Evolutionary conservation across 495 filamentous ascomycete genomes (phyloP), one percentile per base, ranked within the genome.

Genomic region (Penicillium bovifimosum): DNA sequence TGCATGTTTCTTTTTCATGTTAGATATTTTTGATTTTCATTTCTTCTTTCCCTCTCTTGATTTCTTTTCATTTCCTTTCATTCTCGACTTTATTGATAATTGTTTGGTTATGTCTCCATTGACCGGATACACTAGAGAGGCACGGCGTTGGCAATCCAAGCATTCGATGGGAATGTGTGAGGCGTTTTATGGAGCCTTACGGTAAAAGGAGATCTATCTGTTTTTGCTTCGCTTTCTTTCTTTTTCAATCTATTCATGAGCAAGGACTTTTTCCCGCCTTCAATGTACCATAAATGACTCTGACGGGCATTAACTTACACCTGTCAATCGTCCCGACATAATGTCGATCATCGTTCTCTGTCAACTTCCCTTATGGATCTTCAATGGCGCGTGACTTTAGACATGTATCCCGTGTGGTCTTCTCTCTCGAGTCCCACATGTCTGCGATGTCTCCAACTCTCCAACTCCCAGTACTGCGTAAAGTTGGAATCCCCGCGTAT

Each of bases 71-170:
- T 5, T 8, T 36, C n/a, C 4, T 24, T 2, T 24, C 20, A 4
- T 24, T 4, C 20, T 24, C 20, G 2, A 24, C 4, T 14, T 33
- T 42, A n/a, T 39, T 53, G 13, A 20, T 38, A n/a, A 28, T 47
- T 57, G 40, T 36, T 11, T 46, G 24, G 41, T 11, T 11, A 27
- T 24, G 27, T 49, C 32, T 40, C 39, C 43, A 14, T 34, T 54
- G 42, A 40, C 32, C 35, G 44, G 40, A 34, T 52, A 45, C 46
- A 48, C 32, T 63, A 58, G 54, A 56, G 52, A 33, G 26, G 38
- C 32, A 41, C 31, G 56, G 31, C 50, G 51, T 39, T 36, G 29
- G 9, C 20, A 8, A 9, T 55, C n/a, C 20, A 24, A 24, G 18
- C 13, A 35, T 44, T 55, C 43, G 47, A 33, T 35, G 50, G 39